Evolutionary conservation across 805 yeast genomes (phyloP), one percentile per base, ranked within the genome.

Genomic region (Maudiozyma saulgeensis): DNA sequence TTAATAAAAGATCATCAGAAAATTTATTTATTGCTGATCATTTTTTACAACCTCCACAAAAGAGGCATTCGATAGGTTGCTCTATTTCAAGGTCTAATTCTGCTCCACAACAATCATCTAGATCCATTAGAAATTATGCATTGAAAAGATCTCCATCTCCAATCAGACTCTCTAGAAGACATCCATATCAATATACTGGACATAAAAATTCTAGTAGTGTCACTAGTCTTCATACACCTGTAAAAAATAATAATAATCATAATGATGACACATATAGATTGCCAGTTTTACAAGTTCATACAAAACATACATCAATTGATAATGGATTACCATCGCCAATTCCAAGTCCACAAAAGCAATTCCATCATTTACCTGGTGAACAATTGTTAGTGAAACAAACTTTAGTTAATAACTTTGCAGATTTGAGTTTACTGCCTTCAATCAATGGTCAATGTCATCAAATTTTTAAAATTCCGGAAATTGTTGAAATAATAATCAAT

Each of bases 391-490:
- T 16, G 15, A n/a, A 37, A 18, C 40, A 37, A 18, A n/a, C 18
- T 6, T 37, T 37, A 12, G 19, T 41, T 11, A 48, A 44, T 6
- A 40, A 55, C 35, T 53, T 49, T 19, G 49, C 56, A 3, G 44
- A 53, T 21, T 46, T 53, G 19, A 51, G 35, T 25, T 18, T 54
- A 28, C 18, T 43, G 6, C 40, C 40, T 40, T 16, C 18, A 25
- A 40, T 21, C 12, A 21, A 39, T 15, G 37, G 11, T 18, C 7
- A 35, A 45, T 19, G 51, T 57, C 66, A 70, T 63, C 57, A 66
- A 15, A 82, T 88, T 8, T 84, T 88, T 58, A 71, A 73, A 46
- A 80, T 84, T 35, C 96, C 96, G 0, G 96, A 88, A 63, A 82
- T 88, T 47, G 70, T 88, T 15, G 65, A 72, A 52, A 71, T 73